Evolutionary conservation across 2,329 filamentous ascomycete species (phyloP), one percentile per base, ranked within the genome.

Genomic region (Aplosporella prunicola): DNA sequence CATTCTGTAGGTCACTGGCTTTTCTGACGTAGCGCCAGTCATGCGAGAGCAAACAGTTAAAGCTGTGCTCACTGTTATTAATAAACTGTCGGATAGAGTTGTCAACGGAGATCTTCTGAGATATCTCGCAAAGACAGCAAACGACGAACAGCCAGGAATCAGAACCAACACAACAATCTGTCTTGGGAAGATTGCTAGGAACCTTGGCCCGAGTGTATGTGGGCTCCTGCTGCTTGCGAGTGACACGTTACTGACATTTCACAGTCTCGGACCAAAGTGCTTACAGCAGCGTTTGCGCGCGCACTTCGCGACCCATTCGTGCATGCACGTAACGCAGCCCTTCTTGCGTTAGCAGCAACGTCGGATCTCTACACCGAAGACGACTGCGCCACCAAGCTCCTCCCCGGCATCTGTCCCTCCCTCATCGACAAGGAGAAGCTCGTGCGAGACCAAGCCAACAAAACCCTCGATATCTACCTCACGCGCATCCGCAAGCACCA

Each of bases 161-260:
- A 77, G 91, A 44, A 98, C 91, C 7, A 98, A 98, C 57, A 98
- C 91, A 0, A 98, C 91, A 2, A 98, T 98, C 39, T 96, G 89
- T 55, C 65, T 98, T 1, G 91, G 91, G 15, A 96, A 95, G 54
- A 95, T 98, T 49, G 88, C 91, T 10, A 88, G 86, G 50, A 82
- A 93, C 50, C 68, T 98, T 1, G 85, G 86, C 2, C 68, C 74
- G 2, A 67, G 64, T 46, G 70, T 74, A 59, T 38, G 56, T 49
- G 15, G 22, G 8, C 22, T 24, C 9, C 4, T 31, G 5, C 40
- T n/a, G 32, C 30, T 8, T n/a, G 29, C 16, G 20, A 17, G 15
- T 13, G n/a, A 15, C 1, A 11, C 17, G 11, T n/a, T 26, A 13
- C 32, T 34, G 9, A 34, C 20, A 16, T 15, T 23, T 7, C 29